Percentiles rank a stretch among this genome's conserved stretches.
Evolutionary conservation across 148 eudicot species (phyloP).

Genomic region (Pharnaceum exiguum): DNA sequence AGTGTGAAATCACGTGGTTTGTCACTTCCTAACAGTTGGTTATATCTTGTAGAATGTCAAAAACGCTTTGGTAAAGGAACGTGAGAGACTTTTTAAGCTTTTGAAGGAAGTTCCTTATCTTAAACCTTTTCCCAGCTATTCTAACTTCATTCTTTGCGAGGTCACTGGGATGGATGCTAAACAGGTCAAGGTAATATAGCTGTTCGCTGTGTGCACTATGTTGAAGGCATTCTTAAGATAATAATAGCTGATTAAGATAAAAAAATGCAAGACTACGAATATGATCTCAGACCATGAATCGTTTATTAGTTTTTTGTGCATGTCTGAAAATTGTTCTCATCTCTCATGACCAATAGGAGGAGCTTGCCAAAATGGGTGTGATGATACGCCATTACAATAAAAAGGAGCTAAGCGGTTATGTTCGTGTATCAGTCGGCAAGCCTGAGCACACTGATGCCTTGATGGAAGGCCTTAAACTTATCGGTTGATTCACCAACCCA

Average conservation of each 20-base stretch:
- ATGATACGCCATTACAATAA: conserved; percentile 95
- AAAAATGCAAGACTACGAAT: neutral
- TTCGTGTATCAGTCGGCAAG: conserved; percentile 93
- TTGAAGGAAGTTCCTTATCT: conserved; percentile 79
- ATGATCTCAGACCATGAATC: neutral
- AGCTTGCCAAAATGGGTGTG: conserved; percentile 85
- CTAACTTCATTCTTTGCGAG: conserved; percentile 89
- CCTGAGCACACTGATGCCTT: conserved; percentile 92
- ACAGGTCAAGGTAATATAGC: conserved; percentile 70
- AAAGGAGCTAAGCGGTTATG: conserved; percentile 75
- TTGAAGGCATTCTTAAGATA: neutral
- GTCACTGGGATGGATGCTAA: conserved; percentile 90
- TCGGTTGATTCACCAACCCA: conserved; percentile 26
- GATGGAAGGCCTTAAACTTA: conserved; percentile 54
- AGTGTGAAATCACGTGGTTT: neutral
- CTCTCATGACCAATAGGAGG: conserved; percentile 48
- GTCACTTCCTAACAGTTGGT: conserved; percentile 2
- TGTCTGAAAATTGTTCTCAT: neutral
- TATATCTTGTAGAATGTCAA: conserved; percentile 59
- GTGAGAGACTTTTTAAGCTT: conserved; percentile 77
- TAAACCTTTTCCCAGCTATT: conserved; percentile 79
- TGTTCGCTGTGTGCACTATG: neutral
- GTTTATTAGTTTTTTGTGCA: too few species aligned
- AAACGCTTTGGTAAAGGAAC: conserved; percentile 74
- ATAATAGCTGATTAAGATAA: neutral